Conservation (phyloP, 2,329 filamentous ascomycete genomes). For the Orbilia oligospora region DNA sequence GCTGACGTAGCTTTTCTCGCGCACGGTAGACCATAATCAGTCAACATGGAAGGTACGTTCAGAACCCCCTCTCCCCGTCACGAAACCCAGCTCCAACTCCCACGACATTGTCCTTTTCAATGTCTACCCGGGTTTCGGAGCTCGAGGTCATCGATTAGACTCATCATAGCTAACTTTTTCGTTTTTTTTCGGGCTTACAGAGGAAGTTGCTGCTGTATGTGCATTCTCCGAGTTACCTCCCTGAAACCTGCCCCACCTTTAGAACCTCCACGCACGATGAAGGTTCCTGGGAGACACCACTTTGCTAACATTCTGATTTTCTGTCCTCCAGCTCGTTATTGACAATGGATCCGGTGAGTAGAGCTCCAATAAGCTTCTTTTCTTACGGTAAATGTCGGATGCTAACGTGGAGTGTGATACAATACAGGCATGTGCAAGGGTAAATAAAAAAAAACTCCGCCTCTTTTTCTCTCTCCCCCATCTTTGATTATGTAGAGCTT, state of each 20-base stretch:
- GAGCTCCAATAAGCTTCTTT: conserved; percentile 65
- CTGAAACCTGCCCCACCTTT: conserved; percentile 53
- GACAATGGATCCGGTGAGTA: conserved; percentile 97
- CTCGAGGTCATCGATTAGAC: conserved; percentile 47
- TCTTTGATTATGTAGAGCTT: conserved; percentile 26
- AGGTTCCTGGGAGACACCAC: conserved; percentile 58
- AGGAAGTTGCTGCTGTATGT: conserved; percentile 91
- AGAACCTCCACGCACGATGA: conserved; percentile 44
- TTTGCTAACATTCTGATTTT: conserved; percentile 60
- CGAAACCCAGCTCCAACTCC: conserved; percentile 41
- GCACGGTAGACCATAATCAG: conserved; percentile 65
- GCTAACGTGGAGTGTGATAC: conserved; percentile 65
- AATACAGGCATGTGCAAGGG: conserved; percentile 99
- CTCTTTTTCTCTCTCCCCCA: background rate
- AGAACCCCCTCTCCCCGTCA: conserved; percentile 63
- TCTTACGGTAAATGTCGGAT: conserved; percentile 30
- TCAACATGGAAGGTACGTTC: conserved; percentile 78
- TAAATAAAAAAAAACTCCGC: conserved; percentile 68
- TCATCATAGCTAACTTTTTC: conserved; percentile 67
- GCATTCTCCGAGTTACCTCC: conserved; percentile 55
- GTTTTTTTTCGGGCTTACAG: conserved; percentile 73
- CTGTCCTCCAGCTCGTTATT: conserved; percentile 81
- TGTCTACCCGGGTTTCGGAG: conserved; percentile 28
- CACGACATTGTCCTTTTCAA: conserved; percentile 57
- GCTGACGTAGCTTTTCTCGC: conserved; percentile 60